Percentiles rank a stretch among this genome's conserved stretches.
Conservation (phyloP, 371 early-diverging fungal species). For the Batrachochytrium dendrobatidis region DNA sequence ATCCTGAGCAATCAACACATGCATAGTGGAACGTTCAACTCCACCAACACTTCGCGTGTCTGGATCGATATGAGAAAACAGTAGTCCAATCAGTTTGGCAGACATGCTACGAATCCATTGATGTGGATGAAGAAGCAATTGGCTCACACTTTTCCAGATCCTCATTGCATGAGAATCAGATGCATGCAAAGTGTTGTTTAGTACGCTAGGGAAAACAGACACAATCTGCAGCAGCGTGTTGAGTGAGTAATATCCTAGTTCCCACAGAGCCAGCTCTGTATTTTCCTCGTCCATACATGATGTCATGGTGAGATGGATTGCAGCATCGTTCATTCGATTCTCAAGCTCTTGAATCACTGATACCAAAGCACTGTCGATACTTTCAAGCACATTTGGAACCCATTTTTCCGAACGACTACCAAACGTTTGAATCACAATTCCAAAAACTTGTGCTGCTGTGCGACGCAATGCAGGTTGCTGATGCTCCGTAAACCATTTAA, state of each 20-base stretch:
- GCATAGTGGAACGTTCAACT: not conserved
- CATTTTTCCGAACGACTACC: conserved; percentile 40
- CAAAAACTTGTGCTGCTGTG: conserved; percentile 75
- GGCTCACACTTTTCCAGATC: conserved; percentile 17
- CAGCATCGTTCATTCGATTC: conserved; percentile 39
- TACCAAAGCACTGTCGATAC: conserved; percentile 45
- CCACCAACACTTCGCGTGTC: conserved; percentile 14
- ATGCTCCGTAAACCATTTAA: conserved; percentile 56
- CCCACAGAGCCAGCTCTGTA: conserved; percentile 50
- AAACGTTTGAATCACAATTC: conserved; percentile 69
- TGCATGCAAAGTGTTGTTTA: not conserved
- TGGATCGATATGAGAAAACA: conserved; percentile 62
- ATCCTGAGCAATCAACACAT: conserved; percentile 35
- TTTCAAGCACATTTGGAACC: conserved; percentile 45
- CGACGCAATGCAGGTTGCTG: conserved; percentile 25
- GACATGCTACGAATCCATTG: conserved; percentile 76
- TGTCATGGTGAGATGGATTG: no score
- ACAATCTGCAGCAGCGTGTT: conserved; percentile 64
- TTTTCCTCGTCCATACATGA: conserved; percentile 11
- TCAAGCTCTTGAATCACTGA: conserved; percentile 41
- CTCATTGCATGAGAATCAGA: not conserved
- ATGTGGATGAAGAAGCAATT: conserved; percentile 62
- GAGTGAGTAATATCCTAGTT: conserved; percentile 72
- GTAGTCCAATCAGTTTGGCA: conserved; percentile 65
- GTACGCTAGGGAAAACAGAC: conserved; percentile 39